Base-by-base conservation (phyloP, 179 eudicot species). In the Nepenthes alata region DNA sequence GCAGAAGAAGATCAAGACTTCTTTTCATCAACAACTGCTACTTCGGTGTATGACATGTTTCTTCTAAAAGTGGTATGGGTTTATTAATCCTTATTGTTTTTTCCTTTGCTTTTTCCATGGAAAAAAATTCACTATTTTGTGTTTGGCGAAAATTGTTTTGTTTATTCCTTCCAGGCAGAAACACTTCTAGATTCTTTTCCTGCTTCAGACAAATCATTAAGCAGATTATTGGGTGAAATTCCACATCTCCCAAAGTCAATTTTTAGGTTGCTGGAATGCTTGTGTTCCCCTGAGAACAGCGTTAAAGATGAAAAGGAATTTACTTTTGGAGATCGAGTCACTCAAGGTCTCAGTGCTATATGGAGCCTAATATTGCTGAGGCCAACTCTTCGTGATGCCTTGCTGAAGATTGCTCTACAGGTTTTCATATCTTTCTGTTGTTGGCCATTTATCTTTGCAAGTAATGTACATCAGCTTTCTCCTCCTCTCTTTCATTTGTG, bases 1-100 rank as follows among this genome's bases (percentile, higher is more conserved):
- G 96, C 97, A 48, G 98, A 91, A 81, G 95, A 85, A 74, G 95
- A 87, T 60, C 80, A 67, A 7, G 98, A 93, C 57, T 87, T 93
- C 69, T 81, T 93, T 69, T 83, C 93, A 51, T 89, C 97, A 36
- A 80, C 88, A 58, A 83, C 86, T 56, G 98, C 98, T 36, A 77
- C 87, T 62, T 87, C 97, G 41, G 87, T 79, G 11, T 93, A 93
- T 80, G 98, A 86, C 50, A 81, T 67, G 52, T 89, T 89, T 82
- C 84, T 93, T 67, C 83, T 89, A 37, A 83, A 77, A 75, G 95
- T 89, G 90, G 98, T 93, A 62, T 53, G 88, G 54, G 41, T 65
- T 41, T 12, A 2, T 41, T 66, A 35, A 47, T 70, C 11, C 34
- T 39, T n/a, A 11, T 55, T 39, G 44, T 25, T 6, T 9, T 35